phyloP scores from a whole-genome alignment of 208 protist species.

The Novymonas esmeraldas region DNA sequence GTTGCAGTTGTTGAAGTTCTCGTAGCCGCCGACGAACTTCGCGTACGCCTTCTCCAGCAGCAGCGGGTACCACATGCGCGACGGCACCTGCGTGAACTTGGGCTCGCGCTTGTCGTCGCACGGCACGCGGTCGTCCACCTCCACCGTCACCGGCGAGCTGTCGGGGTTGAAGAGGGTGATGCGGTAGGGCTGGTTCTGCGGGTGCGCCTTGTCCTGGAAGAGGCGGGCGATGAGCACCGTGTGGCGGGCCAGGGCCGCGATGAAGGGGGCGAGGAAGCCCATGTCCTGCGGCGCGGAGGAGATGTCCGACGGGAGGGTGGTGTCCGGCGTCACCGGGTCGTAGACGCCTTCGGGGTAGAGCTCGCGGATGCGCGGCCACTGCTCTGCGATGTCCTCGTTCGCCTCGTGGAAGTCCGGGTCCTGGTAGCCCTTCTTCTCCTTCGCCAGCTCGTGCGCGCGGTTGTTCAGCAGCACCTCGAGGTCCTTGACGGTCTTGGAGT shows the following conservation, averaged over 20 bases:
- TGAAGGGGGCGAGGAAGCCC: constrained; percentile 78
- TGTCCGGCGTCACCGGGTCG: constrained; percentile 60
- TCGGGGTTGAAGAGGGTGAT: constrained; percentile 77
- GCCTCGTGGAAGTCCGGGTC: constrained; percentile 75
- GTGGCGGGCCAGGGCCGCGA: constrained; percentile 70
- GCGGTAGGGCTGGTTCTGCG: constrained; percentile 74
- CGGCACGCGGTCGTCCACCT: constrained; percentile 82
- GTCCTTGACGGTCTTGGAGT: constrained; percentile 21
- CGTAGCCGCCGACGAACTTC: constrained; percentile 87
- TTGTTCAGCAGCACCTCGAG: constrained; percentile 47
- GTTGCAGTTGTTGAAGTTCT: constrained; percentile 82
- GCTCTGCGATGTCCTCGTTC: constrained; percentile 66
- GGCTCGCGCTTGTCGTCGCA: constrained; percentile 68
- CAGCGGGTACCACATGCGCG: constrained; percentile 79
- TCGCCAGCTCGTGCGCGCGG: constrained; percentile 61
- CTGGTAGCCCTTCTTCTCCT: constrained; percentile 73
- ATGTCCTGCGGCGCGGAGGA: constrained; percentile 49
- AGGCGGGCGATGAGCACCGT: constrained; percentile 67
- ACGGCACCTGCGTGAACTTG: constrained; percentile 74
- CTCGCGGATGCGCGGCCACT: constrained; percentile 78
- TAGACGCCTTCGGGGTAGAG: constrained; percentile 77
- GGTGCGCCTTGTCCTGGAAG: constrained; percentile 66
- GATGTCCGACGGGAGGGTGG: constrained; percentile 58
- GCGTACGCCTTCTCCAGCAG: constrained; percentile 93
- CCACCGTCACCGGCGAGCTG: constrained; percentile 65